Conservation (phyloP, 306 rosid genomes). For the Quercus wislizeni region DNA sequence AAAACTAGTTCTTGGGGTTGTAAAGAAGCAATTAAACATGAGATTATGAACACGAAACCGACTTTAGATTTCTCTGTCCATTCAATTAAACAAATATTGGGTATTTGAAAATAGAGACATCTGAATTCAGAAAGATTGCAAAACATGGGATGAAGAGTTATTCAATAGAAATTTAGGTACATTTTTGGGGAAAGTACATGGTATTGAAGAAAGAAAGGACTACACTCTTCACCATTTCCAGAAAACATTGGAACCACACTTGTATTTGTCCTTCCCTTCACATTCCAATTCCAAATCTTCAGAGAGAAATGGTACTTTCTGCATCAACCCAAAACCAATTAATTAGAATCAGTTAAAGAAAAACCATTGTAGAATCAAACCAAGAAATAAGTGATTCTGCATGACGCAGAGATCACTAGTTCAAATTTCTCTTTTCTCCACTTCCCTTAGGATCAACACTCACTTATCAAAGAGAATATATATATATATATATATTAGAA, state of each 20-base stretch:
- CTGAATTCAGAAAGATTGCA: not conserved
- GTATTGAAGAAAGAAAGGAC: not conserved
- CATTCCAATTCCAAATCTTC: slow-evolving; percentile 89
- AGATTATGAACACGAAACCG: not conserved
- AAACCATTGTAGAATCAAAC: not conserved
- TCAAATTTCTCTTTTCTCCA: no score
- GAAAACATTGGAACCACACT: slow-evolving; percentile 98
- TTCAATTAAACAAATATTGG: not conserved
- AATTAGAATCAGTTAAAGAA: not conserved
- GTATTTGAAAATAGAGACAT: not conserved
- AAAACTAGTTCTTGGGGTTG: not conserved
- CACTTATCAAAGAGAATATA: not conserved
- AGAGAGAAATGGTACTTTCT: slow-evolving; percentile 85
- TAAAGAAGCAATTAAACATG: not conserved
- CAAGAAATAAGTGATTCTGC: not conserved
- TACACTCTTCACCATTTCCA: slow-evolving; percentile 84
- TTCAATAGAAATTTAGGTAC: slow-evolving; percentile 28
- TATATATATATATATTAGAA: not conserved
- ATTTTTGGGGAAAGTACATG: not conserved
- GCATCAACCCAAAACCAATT: slow-evolving; percentile 26
- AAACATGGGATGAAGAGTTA: slow-evolving; percentile 5
- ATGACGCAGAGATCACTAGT: no score
- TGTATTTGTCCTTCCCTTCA: slow-evolving; percentile 92
- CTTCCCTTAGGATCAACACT: no score
- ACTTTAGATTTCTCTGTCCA: not conserved